Base-by-base conservation (phyloP, 306 rosid species). In the Boehmeria nivea region DNA sequence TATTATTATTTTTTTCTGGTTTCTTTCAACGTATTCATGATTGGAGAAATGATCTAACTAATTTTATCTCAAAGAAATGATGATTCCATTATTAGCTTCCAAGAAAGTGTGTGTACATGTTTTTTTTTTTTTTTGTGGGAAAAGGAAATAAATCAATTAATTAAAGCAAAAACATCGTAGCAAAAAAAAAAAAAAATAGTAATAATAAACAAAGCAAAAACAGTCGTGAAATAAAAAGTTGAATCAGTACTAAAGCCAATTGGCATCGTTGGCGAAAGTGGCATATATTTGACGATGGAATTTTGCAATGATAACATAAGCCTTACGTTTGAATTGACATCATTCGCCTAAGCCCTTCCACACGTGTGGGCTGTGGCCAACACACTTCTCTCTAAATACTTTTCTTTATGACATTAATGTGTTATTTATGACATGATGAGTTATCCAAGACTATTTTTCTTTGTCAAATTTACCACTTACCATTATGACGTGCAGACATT, bases 311-410 rank as follows among this genome's bases (percentile, higher is more conserved):
- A 64, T 79, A 12, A 24, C 88, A 61, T 76, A 68, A 73, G 83
- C 51, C 69, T 76, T 78, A 76, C 86, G 88, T 78, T 20, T 18
- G 78, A 73, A 17, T 12, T 81, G 81, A 81, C 85, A 63, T 81
- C 93, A 84, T 45, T 4, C 38, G 11, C 11, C 38, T 33, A 33
- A 11, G 45, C 10, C 9, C 6, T 11, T 17, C 27, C 25, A 2
- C 37, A 54, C 59, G 43, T 36, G 59, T 31, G 24, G 15, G n/a
- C n/a, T n/a, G n/a, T n/a, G 2, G 43, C 44, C 3, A 2, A 40
- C 16, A 8, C n/a, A 16, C 26, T 27, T 6, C 25, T 11, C 2
- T 16, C 18, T n/a, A n/a, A n/a, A 28, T 8, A 28, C 34, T 28
- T 8, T 28, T 28, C 8, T 8, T 28, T 28, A 28, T 28, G 34